Evolutionary conservation across 176 grass and related monocot genomes (phyloP), one percentile per base, ranked within the genome.

Genomic region (Thalia dealbata): DNA sequence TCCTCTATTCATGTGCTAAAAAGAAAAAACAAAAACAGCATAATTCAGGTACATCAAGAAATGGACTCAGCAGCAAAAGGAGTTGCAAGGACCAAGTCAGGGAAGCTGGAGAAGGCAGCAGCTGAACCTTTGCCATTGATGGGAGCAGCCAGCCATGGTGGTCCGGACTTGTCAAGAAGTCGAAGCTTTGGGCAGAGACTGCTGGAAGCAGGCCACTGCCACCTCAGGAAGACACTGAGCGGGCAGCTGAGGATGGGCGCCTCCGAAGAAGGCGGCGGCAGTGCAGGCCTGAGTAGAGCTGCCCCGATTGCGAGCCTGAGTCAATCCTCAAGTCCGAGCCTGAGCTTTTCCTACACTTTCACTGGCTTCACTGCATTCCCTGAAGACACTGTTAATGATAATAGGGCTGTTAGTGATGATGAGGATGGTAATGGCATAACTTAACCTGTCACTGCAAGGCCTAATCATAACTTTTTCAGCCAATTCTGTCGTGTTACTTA

Each of bases 311-410:
- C 87, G 16, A 90, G 87, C 44, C 85, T 97, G 80, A 97, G 93
- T 81, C 82, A 89, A 54, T 89, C 95, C 14, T 97, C 95, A 61
- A 97, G 95, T 81, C 87, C 95, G 56, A 92, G 93, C 87, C 86
- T 97, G 64, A 87, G 89, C 48, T 92, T 97, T 81, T 97, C 89
- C 69, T 92, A 87, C 70, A 92, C 92, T 70, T 88, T 90, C 81
- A 92, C 93, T 23, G 93, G 93, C n/a, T 97, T 97, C 83, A 97
- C 93, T 10, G 86, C 89, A 44, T 85, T 90, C 55, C 89, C 87
- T 27, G 84, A 78, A 76, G 42, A 81, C 73, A 65, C 80, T 58
- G 41, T 13, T 69, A 65, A 82, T 78, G 64, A 79, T 38, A 21
- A 11, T 1, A n/a, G 29, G 12, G 44, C 64, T 9, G 80, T 88